Conservation (phyloP, 129 eudicot species). For the Centrapalus pauciflorus region DNA sequence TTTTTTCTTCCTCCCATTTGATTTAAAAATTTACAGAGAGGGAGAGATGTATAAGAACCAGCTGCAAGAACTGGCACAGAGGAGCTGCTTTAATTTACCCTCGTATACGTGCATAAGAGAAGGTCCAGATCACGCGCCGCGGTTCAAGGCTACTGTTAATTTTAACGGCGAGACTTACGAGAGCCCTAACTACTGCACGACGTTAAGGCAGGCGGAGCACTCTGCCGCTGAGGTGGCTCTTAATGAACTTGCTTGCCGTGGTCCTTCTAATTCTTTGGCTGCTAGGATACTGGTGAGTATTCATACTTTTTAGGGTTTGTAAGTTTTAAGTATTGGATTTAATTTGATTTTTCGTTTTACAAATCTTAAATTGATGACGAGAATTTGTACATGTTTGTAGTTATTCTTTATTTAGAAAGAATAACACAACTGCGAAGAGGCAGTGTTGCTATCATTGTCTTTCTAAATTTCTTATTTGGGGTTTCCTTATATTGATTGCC, state of each 20-base stretch:
- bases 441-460: neutral
- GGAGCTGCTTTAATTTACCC: slow-evolving; percentile 71
- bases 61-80: slow-evolving; percentile 66
- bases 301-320: slow-evolving; percentile 6
- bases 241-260: slow-evolving; percentile 39
- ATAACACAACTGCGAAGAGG: neutral
- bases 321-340: neutral
- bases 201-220: slow-evolving; percentile 69
- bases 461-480: neutral
- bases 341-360: neutral
- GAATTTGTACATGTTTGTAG: neutral
- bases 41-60: slow-evolving; percentile 63
- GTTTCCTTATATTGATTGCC: neutral
- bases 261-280: slow-evolving; percentile 53
- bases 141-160: slow-evolving; percentile 64
- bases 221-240: slow-evolving; percentile 80
- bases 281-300: slow-evolving; percentile 57
- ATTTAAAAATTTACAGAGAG: neutral
- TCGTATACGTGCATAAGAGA: slow-evolving; percentile 59
- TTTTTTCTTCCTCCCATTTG: neutral
- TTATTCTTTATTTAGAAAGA: neutral
- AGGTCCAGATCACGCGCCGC: slow-evolving; percentile 86
- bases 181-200: slow-evolving; percentile 56
- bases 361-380: neutral
- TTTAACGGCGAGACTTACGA: slow-evolving; percentile 64